Evolutionary conservation across 768 basidiomycete species (phyloP).

Genomic region (Termitomyces sp.): DNA sequence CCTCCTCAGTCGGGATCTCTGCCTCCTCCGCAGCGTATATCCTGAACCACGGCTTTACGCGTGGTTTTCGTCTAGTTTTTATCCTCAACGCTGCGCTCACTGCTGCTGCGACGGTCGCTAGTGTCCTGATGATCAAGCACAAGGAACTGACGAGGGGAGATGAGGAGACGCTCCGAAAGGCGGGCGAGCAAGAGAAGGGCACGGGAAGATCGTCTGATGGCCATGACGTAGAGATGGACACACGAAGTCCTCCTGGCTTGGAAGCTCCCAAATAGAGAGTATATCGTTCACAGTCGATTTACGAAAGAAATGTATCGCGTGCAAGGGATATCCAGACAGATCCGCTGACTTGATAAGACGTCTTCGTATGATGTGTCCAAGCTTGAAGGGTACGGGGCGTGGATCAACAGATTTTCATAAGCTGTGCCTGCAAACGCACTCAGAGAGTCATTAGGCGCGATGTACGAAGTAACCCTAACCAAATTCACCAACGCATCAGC

Average conservation of each 20-base stretch:
- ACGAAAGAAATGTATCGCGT: background rate
- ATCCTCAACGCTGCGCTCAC: slow-evolving; percentile 54
- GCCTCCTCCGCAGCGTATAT: slow-evolving; percentile 30
- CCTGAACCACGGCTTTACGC: slow-evolving; percentile 44
- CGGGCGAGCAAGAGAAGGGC: background rate
- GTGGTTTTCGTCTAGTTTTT: slow-evolving; percentile 56
- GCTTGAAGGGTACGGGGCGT: no score
- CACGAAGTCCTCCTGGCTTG: background rate
- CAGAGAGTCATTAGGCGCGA: no score
- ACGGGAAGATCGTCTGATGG: background rate
- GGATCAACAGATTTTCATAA: no score
- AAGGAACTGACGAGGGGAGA: slow-evolving; percentile 55
- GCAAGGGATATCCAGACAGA: no score
- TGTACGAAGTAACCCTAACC: no score
- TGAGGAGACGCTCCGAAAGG: slow-evolving; percentile 42
- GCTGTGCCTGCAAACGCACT: no score
- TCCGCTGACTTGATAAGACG: no score
- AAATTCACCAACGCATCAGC: no score
- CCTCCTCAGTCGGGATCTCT: slow-evolving; percentile 30
- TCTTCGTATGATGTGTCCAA: no score
- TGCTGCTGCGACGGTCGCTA: slow-evolving; percentile 47
- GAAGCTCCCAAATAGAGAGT: background rate
- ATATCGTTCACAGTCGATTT: background rate
- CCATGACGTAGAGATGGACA: background rate
- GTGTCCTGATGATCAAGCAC: slow-evolving; percentile 56